Base-by-base conservation (phyloP, 176 grass and related monocot genomes). In the Oryza punctata region DNA sequence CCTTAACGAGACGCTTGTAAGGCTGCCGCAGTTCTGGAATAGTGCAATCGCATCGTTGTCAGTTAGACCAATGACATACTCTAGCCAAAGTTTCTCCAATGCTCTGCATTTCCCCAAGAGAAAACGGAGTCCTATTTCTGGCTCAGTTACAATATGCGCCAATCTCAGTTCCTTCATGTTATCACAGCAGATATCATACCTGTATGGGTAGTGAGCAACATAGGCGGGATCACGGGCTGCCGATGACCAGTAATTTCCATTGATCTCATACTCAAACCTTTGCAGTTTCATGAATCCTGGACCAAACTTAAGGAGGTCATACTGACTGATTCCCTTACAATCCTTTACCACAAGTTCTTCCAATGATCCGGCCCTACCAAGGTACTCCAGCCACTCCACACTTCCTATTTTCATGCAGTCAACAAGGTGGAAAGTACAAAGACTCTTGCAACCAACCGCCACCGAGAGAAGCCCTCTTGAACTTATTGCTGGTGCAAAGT, bases 351-450 rank as follows among this genome's bases (percentile, higher is more conserved):
- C 72, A 69, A 94, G 85, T 76, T 91, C 88, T 23, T 69, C 78
- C 63, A 91, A 29, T 21, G 84, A 81, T 73, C 94, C 86, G 25
- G 43, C 18, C 44, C 80, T 82, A 24, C 88, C 94, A 28, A 96
- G 84, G 78, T 93, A 96, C 21, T 89, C 88, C 3, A 96, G 77
- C 94, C 94, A 96, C 73, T 87, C 83, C 24, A 85, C 60, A 11
- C 65, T 91, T 16, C 69, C 78, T 61, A 93, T 78, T 35, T 78
- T 87, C 78, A 80, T 89, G 84, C 91, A 93, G 0, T 87, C 80
- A 50, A 91, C 65, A 73, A 96, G 89, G 63, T 91, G 88, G 47
- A 93, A 67, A 12, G 63, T 40, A 11, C 80, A 93, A n/a, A 96
- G 75, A 79, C 75, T 65, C 71, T 89, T 89, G 70, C 94, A 96